Evolutionary conservation across 495 filamentous ascomycete species (phyloP).

Genomic region (Lasiosphaeria hispida): DNA sequence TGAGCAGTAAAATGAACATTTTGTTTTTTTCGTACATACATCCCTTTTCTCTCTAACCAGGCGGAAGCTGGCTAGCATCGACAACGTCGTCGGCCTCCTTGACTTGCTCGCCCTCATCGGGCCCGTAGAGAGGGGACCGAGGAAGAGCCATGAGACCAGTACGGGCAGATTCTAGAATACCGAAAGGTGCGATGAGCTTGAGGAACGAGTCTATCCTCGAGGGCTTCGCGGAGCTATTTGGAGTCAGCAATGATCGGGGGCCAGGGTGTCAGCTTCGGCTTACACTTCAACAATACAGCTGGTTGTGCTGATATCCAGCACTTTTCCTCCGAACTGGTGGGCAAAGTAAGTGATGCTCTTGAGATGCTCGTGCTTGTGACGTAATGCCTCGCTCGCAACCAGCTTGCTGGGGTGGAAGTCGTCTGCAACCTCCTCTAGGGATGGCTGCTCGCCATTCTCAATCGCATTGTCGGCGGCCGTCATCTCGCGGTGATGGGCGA

Average conservation of each 20-base stretch:
- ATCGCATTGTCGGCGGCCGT: slow-evolving; percentile 38
- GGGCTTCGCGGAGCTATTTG: slow-evolving; percentile 81
- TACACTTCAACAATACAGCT: slow-evolving; percentile 98
- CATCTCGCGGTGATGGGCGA: slow-evolving; percentile 87
- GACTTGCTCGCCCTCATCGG: slow-evolving; percentile 67
- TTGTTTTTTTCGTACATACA: slow-evolving; percentile 8
- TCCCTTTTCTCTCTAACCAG: slow-evolving; percentile 60
- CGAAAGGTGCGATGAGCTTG: slow-evolving; percentile 93
- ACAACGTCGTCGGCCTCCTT: slow-evolving; percentile 91
- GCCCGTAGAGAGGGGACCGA: slow-evolving; percentile 78
- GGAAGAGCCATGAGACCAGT: slow-evolving; percentile 96
- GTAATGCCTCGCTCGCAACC: slow-evolving; percentile 78
- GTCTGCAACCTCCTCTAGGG: slow-evolving; percentile 40
- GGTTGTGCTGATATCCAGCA: slow-evolving; percentile 94
- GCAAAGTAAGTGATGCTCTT: slow-evolving; percentile 91
- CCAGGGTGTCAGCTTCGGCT: slow-evolving; percentile 36
- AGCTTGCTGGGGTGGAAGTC: slow-evolving; percentile 88
- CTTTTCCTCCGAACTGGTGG: slow-evolving; percentile 96
- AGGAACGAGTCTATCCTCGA: slow-evolving; percentile 93
- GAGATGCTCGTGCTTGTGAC: slow-evolving; percentile 96
- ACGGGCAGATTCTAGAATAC: slow-evolving; percentile 89
- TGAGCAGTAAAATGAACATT: slow-evolving; percentile 17
- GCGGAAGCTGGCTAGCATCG: slow-evolving; percentile 87
- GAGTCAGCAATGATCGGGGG: slow-evolving; percentile 11
- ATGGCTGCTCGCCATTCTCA: slow-evolving; percentile 34